A percentile compares a stretch with the other conserved stretches of the same genome.
These are phyloP conservation scores for Verticillium zaregamsianum DNA, from an alignment of 2,329 filamentous ascomycete genomes.

Conservation along the genomic window DNA sequence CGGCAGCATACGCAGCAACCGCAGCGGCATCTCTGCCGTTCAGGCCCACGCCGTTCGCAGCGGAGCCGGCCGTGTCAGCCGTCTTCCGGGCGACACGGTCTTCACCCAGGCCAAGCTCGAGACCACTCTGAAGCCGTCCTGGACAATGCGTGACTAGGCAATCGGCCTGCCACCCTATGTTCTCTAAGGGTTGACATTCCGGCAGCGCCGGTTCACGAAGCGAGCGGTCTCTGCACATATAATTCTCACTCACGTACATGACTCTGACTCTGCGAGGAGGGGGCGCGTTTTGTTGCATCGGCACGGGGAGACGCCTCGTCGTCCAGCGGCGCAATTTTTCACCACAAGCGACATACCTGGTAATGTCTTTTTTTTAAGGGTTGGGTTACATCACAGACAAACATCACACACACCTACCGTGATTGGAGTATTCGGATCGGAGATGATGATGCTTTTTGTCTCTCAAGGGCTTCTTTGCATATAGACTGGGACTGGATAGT, in stretches of 20 bases:
- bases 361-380: background rate
- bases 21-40: constrained; percentile 69
- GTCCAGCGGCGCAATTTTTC: background rate
- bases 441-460: background rate
- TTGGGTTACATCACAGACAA: background rate
- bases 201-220: constrained; percentile 3
- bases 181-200: constrained; percentile 1
- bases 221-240: background rate
- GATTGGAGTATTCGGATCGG: background rate
- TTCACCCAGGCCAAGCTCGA: constrained; percentile 69
- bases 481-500: background rate
- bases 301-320: background rate
- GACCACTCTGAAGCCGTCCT: constrained; percentile 55
- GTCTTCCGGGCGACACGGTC: constrained; percentile 76
- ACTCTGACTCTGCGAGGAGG: background rate
- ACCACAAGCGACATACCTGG: constrained; percentile 1
- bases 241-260: background rate
- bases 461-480: background rate
- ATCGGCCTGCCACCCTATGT: background rate
- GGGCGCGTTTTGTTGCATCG: background rate
- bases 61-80: constrained; percentile 83
- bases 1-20: constrained; percentile 64
- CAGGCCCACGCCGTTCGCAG: constrained; percentile 69
- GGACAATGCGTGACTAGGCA: constrained; percentile 45
- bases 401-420: background rate